Conservation (phyloP, 495 filamentous ascomycete species). For the Neurospora sp. region DNA sequence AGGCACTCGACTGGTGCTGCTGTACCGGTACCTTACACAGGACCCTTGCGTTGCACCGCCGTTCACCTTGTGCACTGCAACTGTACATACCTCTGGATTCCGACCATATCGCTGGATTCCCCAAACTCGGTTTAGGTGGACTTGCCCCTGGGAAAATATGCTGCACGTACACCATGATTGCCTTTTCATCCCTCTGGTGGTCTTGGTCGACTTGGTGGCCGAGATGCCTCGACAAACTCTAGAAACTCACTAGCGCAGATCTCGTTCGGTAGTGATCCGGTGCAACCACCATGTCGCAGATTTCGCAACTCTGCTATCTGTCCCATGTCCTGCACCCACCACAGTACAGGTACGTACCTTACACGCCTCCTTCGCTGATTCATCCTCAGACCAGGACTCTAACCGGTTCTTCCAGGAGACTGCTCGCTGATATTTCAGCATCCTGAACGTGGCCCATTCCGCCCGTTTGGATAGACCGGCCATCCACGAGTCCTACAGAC, state of each 20-base stretch:
- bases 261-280: not conserved
- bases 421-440: not conserved
- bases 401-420: not conserved
- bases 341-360: not conserved
- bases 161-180: not conserved
- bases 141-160: not conserved
- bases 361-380: not conserved
- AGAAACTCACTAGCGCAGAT: not conserved
- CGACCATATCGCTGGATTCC: conserved; percentile 2
- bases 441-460: not conserved
- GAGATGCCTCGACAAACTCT: not conserved
- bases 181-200: not conserved
- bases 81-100: not conserved
- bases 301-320: not conserved
- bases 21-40: not conserved
- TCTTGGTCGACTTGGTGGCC: not conserved
- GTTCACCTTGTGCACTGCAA: conserved; percentile 2
- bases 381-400: not conserved
- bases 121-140: not conserved
- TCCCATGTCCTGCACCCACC: not conserved
- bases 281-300: not conserved
- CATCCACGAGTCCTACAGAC: not conserved
- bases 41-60: conserved; percentile 6
- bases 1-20: not conserved
- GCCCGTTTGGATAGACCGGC: not conserved